phyloP scores from a whole-genome alignment of 2,329 filamentous ascomycete genomes.

The Calonectria montana region DNA sequence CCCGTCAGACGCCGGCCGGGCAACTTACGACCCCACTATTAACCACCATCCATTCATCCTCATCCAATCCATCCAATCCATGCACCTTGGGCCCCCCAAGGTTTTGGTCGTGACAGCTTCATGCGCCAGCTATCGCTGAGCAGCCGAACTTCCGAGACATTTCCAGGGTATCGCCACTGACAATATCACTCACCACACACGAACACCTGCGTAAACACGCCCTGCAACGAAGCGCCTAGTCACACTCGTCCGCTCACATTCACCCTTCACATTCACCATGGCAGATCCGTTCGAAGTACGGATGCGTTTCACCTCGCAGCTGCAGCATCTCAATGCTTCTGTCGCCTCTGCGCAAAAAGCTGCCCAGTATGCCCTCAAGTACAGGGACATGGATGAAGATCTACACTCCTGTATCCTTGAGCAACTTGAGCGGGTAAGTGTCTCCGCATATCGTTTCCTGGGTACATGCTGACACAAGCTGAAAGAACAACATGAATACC shows the following conservation, averaged over 20 bases:
- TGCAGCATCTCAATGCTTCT: constrained; percentile 91
- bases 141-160: constrained; percentile 26
- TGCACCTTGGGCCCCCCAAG: constrained; percentile 26
- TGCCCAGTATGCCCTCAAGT: constrained; percentile 93
- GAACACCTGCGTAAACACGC: background rate
- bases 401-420: constrained; percentile 97
- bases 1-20: background rate
- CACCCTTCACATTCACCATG: constrained; percentile 53
- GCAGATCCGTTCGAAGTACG: constrained; percentile 96
- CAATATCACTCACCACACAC: constrained; percentile 5
- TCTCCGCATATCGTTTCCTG: constrained; percentile 12
- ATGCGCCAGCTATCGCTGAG: constrained; percentile 26
- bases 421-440: constrained; percentile 81
- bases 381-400: constrained; percentile 96
- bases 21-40: constrained; percentile 20
- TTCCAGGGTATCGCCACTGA: constrained; percentile 11
- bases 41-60: constrained; percentile 29
- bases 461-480: background rate
- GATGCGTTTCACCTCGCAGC: constrained; percentile 92
- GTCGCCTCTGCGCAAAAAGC: constrained; percentile 91
- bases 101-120: constrained; percentile 30
- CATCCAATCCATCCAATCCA: constrained; percentile 29
- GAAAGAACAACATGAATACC: constrained; percentile 92
- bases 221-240: background rate
- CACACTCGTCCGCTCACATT: background rate